phyloP scores from a whole-genome alignment of 495 filamentous ascomycete genomes.

The Rhypophila decipiens region DNA sequence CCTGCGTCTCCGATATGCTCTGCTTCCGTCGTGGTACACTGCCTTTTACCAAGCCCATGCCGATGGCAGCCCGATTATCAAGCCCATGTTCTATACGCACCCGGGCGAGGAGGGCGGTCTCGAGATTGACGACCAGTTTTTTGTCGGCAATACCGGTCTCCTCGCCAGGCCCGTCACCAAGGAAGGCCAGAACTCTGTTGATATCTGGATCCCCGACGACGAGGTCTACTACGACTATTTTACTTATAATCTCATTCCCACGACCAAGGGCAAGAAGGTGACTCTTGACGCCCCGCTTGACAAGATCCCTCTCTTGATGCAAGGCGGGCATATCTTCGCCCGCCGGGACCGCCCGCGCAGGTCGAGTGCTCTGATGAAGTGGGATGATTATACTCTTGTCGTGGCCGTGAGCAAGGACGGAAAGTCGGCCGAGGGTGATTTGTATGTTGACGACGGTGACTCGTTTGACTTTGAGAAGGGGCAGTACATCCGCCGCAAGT shows the following conservation, averaged over 20 bases:
- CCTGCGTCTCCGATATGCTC: slow-evolving; percentile 77
- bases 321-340: slow-evolving; percentile 84
- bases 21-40: slow-evolving; percentile 94
- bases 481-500: slow-evolving; percentile 77
- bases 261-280: slow-evolving; percentile 56
- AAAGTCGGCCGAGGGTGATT: slow-evolving; percentile 61
- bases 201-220: slow-evolving; percentile 80
- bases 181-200: slow-evolving; percentile 62
- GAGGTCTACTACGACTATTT: slow-evolving; percentile 94
- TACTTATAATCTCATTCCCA: slow-evolving; percentile 67
- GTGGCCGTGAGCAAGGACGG: slow-evolving; percentile 65
- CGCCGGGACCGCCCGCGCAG: slow-evolving; percentile 82
- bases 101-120: slow-evolving; percentile 83
- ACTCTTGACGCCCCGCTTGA: slow-evolving; percentile 72
- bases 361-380: slow-evolving; percentile 82
- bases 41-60: slow-evolving; percentile 84
- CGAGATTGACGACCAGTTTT: slow-evolving; percentile 86
- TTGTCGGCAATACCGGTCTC: slow-evolving; percentile 77
- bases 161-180: slow-evolving; percentile 81
- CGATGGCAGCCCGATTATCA: slow-evolving; percentile 78
- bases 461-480: slow-evolving; percentile 81
- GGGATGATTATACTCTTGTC: slow-evolving; percentile 89
- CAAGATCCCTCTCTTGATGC: slow-evolving; percentile 82
- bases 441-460: slow-evolving; percentile 94
- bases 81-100: slow-evolving; percentile 87